These are phyloP conservation scores for Cucurbita pepo DNA, from an alignment of 306 rosid species.

Conservation along the genomic window DNA sequence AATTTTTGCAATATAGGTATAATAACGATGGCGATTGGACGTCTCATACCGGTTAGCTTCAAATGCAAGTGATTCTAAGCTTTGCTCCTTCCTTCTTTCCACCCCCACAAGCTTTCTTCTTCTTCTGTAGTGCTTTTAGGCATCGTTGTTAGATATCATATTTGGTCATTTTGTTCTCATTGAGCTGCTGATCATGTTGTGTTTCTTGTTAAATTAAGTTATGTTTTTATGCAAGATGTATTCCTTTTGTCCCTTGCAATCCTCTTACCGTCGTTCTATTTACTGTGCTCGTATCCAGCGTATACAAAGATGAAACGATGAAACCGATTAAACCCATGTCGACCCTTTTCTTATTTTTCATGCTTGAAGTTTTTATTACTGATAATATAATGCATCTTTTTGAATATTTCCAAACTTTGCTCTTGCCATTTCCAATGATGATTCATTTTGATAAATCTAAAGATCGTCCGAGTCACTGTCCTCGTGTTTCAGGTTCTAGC, in stretches of 20 bases:
- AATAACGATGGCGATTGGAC: constrained; percentile 10
- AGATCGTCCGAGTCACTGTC: background rate
- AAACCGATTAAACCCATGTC: background rate
- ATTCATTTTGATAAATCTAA: background rate
- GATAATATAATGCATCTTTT: background rate
- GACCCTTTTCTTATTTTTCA: background rate
- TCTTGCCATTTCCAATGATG: background rate
- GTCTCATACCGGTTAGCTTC: constrained; percentile 19
- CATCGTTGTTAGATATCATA: constrained; percentile 30
- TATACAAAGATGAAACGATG: background rate
- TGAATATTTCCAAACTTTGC: background rate
- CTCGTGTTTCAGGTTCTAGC: background rate
- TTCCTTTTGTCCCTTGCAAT: background rate
- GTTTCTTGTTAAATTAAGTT: constrained; percentile 14
- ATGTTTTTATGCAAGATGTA: constrained; percentile 10
- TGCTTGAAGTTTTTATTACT: background rate
- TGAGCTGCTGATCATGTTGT: constrained; percentile 23
- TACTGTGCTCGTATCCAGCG: background rate
- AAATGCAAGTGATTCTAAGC: constrained; percentile 23
- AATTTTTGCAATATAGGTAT: constrained; percentile 23
- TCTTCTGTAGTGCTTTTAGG: constrained; percentile 13
- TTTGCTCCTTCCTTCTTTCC: constrained; percentile 16
- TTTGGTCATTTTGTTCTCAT: constrained; percentile 20
- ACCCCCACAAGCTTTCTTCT: constrained; percentile 12
- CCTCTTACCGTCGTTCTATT: background rate